These are phyloP conservation scores for Bremia lactucae DNA, from an alignment of 352 stramenopile genomes.

Conservation along the genomic window DNA sequence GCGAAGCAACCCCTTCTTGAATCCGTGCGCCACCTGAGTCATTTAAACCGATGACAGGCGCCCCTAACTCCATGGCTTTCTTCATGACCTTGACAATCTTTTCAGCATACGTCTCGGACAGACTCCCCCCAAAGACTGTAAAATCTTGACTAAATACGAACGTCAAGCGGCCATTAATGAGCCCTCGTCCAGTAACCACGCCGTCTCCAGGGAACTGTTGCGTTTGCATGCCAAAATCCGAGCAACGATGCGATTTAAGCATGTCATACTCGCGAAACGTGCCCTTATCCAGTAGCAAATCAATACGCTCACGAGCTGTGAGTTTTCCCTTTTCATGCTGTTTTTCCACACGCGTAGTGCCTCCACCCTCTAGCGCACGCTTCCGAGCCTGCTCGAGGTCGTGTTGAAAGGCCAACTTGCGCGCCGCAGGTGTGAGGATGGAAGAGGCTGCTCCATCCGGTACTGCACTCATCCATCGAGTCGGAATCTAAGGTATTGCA, in stretches of 20 bases:
- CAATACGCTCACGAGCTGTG: constrained; percentile 92
- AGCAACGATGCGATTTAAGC: constrained; percentile 94
- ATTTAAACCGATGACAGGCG: constrained; percentile 96
- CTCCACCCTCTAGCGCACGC: constrained; percentile 83
- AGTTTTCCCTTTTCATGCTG: constrained; percentile 95
- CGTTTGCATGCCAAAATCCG: constrained; percentile 95
- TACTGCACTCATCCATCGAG: constrained; percentile 34
- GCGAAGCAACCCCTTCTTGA: constrained; percentile 95
- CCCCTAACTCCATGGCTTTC: constrained; percentile 91
- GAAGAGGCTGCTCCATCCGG: constrained; percentile 16
- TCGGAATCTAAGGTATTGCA: constrained; percentile 12
- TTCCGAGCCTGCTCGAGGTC: constrained; percentile 58
- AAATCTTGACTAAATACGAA: constrained; percentile 98
- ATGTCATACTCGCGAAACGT: constrained; percentile 95
- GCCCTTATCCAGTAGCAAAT: constrained; percentile 91
- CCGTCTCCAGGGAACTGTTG: constrained; percentile 90
- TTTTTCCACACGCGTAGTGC: constrained; percentile 62
- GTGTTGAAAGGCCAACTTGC: constrained; percentile 63
- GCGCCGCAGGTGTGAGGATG: constrained; percentile 41
- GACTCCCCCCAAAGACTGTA: constrained; percentile 93
- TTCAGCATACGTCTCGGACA: constrained; percentile 93
- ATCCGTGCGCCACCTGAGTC: constrained; percentile 97
- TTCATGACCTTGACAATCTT: constrained; percentile 99
- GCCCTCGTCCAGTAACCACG: constrained; percentile 91
- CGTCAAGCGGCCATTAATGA: constrained; percentile 91